Base-by-base conservation (phyloP, 768 basidiomycete genomes). In the Tulasnella sp. region DNA sequence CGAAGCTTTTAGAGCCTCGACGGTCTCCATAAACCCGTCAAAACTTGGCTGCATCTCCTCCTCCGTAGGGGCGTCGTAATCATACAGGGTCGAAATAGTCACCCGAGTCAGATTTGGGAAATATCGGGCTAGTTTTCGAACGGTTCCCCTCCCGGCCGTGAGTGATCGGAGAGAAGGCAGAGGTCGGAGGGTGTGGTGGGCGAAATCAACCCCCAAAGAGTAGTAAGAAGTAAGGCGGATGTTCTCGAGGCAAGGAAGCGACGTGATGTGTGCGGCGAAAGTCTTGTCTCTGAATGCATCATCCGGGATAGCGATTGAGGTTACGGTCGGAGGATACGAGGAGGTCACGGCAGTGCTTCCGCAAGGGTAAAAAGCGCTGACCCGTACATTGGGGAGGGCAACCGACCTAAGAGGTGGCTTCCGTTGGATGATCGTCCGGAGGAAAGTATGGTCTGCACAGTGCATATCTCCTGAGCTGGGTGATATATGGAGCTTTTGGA, bases 41-140 rank as follows among this genome's bases (percentile, higher is more conserved):
- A 42, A n/a, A 27, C 24, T 40, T 27, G 73, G 73, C 38, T 46
- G 38, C 39, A 74, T 40, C 39, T 74, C 73, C 44, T 74, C 73
- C 5, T 74, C 73, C 38, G 44, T 27, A 12, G 73, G 24, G n/a
- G 73, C 44, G 21, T 74, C 73, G 73, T 74, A 74, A 46, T 74
- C 73, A n/a, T 74, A 74, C 44, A 74, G 73, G 0, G 73, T 74
- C 2, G 19, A 34, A 19, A 74, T 74, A 14, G 38, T 46, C 19
- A 74, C 39, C 31, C 44, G 31, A 27, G 39, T 42, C 39, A 74
- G 12, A 40, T 74, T 46, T 14, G 73, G 73, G 39, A 36, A 8
- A 14, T n/a, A 27, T 46, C 39, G 10, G 14, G 44, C 73, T 14
- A 74, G 19, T 34, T n/a, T 74, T 14, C 42, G 27, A 31, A 74